Evolutionary conservation across 805 yeast species (phyloP).

Genomic region (Metschnikowia proteae): DNA sequence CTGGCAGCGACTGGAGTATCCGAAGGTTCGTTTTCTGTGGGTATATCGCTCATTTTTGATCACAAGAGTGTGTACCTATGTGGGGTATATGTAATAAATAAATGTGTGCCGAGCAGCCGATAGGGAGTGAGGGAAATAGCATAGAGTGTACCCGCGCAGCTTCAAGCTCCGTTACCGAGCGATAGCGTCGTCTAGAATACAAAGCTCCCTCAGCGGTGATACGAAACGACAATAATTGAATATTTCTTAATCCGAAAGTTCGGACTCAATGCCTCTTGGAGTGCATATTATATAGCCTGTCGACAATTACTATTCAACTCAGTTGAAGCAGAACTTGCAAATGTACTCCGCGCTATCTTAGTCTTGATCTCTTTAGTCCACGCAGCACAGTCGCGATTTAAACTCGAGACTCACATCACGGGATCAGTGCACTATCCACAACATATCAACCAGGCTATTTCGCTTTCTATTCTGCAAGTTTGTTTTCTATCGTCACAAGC

Average conservation of each 20-base stretch:
- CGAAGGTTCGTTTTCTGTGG: neutral
- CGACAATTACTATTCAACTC: no score
- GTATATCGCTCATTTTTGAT: neutral
- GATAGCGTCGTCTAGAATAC: neutral
- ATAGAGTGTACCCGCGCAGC: slow-evolving; percentile 2
- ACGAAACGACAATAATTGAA: no score
- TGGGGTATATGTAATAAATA: neutral
- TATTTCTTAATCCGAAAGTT: no score
- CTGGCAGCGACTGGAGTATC: neutral
- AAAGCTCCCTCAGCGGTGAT: no score
- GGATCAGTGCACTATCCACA: neutral
- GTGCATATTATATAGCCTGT: no score
- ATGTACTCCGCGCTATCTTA: neutral
- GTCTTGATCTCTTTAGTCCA: neutral
- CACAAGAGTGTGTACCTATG: neutral
- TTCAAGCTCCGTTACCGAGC: neutral
- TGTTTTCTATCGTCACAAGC: neutral
- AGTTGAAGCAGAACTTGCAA: neutral
- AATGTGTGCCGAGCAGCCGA: neutral
- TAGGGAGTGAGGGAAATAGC: neutral
- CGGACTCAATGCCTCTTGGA: no score
- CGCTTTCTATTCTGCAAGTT: neutral
- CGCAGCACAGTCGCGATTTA: neutral
- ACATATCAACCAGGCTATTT: neutral
- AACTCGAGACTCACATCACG: neutral